These are phyloP conservation scores for Didymella segeticola DNA, from an alignment of 2,329 filamentous ascomycete species.

Conservation along the genomic window DNA sequence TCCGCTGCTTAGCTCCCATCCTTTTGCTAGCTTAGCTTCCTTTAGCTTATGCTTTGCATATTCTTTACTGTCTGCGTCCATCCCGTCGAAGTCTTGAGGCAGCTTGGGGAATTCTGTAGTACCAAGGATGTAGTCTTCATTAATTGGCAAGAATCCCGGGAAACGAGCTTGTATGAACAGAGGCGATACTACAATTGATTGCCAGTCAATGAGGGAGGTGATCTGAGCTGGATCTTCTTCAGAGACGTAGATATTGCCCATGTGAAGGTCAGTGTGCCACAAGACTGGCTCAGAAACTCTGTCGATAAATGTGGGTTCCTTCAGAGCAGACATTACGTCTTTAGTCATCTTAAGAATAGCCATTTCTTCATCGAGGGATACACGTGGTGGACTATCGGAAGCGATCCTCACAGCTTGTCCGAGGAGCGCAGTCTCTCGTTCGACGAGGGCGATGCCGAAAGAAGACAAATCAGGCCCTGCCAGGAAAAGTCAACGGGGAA, in stretches of 20 bases:
- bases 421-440: conserved; percentile 20
- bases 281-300: conserved; percentile 17
- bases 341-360: neutral
- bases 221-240: conserved; percentile 25
- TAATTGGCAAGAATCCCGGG: conserved; percentile 23
- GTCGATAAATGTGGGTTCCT: neutral
- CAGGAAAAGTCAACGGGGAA: conserved; percentile 13
- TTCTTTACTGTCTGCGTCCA: conserved; percentile 17
- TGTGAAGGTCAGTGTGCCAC: conserved; percentile 49
- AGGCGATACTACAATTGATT: conserved; percentile 31
- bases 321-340: neutral
- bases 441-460: conserved; percentile 27
- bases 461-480: conserved; percentile 27
- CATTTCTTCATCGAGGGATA: neutral
- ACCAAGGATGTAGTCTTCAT: conserved; percentile 22
- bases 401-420: neutral
- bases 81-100: conserved; percentile 17
- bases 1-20: conserved; percentile 37
- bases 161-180: conserved; percentile 28
- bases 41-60: conserved; percentile 6
- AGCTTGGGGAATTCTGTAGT: conserved; percentile 8
- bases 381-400: neutral
- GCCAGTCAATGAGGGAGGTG: conserved; percentile 35
- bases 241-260: conserved; percentile 46
- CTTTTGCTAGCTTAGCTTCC: conserved; percentile 33